A percentile compares a stretch with the other conserved stretches of the same genome.
phyloP scores from a whole-genome alignment of 2,329 filamentous ascomycete species.

The Arthrobotrys pseudoclavata region DNA sequence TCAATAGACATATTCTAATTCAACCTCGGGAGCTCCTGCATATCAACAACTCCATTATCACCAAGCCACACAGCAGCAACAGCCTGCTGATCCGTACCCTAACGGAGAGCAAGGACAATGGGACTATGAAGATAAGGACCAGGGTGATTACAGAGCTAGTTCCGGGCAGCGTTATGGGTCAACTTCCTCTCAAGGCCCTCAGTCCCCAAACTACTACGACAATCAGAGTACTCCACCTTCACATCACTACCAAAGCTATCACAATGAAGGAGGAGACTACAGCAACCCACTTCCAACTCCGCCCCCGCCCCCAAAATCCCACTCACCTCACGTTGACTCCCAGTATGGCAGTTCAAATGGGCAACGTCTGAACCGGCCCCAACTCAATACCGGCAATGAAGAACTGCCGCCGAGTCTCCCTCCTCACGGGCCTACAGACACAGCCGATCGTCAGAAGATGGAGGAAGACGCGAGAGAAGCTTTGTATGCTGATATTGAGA shows the following conservation, averaged over 20 bases:
- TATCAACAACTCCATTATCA: slow-evolving; percentile 52
- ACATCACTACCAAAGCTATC: slow-evolving; percentile 44
- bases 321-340: slow-evolving; percentile 59
- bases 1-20: slow-evolving; percentile 31
- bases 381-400: slow-evolving; percentile 26
- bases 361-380: slow-evolving; percentile 23
- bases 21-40: slow-evolving; percentile 15
- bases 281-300: slow-evolving; percentile 62
- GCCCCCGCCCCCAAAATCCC: slow-evolving; percentile 64
- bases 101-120: slow-evolving; percentile 53
- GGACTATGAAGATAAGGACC: slow-evolving; percentile 46
- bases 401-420: slow-evolving; percentile 48
- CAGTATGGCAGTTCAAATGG: slow-evolving; percentile 32
- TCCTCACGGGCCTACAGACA: slow-evolving; percentile 26
- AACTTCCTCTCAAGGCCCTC: slow-evolving; percentile 32
- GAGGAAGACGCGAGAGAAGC: slow-evolving; percentile 52
- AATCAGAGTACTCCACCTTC: slow-evolving; percentile 33
- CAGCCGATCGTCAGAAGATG: slow-evolving; percentile 41
- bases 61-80: slow-evolving; percentile 29
- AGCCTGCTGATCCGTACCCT: slow-evolving; percentile 18
- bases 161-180: slow-evolving; percentile 38
- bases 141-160: slow-evolving; percentile 34
- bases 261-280: slow-evolving; percentile 50
- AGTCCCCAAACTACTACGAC: slow-evolving; percentile 47
- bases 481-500: slow-evolving; percentile 57